phyloP scores from a whole-genome alignment of 2,329 filamentous ascomycete genomes.

The Beauveria caledonica region DNA sequence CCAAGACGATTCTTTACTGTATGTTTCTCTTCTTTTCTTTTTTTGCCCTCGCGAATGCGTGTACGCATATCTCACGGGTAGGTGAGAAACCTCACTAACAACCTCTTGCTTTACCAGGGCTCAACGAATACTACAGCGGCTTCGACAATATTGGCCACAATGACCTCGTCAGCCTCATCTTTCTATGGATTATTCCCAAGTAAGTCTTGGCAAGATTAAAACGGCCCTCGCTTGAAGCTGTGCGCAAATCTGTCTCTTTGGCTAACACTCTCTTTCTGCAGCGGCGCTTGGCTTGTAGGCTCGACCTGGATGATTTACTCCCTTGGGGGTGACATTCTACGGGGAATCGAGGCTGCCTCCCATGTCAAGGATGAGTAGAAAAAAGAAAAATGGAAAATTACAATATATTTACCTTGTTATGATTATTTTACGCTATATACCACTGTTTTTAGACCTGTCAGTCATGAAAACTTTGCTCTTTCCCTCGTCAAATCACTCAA shows the following conservation, averaged over 20 bases:
- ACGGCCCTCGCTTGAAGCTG: neutral
- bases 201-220: constrained; percentile 25
- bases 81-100: neutral
- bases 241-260: neutral
- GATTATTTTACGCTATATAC: constrained; percentile 4
- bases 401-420: constrained; percentile 12
- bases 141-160: constrained; percentile 54
- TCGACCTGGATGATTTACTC: constrained; percentile 43
- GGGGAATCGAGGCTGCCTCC: constrained; percentile 34
- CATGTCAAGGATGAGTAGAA: constrained; percentile 33
- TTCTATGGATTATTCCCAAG: constrained; percentile 53
- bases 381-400: neutral
- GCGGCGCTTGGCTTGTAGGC: constrained; percentile 47
- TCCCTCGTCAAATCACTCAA: too few relatives aligned
- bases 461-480: too few relatives aligned
- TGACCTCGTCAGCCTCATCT: constrained; percentile 31
- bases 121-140: constrained; percentile 47
- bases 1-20: constrained; percentile 56
- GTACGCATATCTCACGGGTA: too few relatives aligned
- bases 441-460: neutral
- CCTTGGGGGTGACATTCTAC: constrained; percentile 41
- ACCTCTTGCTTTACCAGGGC: constrained; percentile 29
- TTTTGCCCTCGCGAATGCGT: too few relatives aligned
- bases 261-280: constrained; percentile 19
- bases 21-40: constrained; percentile 20